Percentiles rank a stretch among this genome's conserved stretches.
phyloP scores from a whole-genome alignment of 2,329 filamentous ascomycete genomes.

The Alternaria brassicae region DNA sequence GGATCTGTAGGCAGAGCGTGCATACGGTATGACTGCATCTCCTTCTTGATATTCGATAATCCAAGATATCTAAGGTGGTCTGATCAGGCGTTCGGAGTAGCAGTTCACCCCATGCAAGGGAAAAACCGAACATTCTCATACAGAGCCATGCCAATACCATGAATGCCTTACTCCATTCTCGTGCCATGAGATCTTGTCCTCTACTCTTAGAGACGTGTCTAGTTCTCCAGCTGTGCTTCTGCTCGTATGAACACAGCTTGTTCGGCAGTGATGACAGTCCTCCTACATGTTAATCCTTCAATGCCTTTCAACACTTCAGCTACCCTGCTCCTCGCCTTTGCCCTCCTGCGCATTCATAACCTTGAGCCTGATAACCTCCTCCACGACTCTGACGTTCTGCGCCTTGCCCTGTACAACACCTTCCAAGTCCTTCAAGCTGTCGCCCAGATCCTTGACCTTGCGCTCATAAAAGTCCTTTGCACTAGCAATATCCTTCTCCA shows the following conservation, averaged over 20 bases:
- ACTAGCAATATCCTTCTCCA: conserved; percentile 78
- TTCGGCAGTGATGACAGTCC: background rate
- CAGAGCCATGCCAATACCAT: background rate
- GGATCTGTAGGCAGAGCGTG: background rate
- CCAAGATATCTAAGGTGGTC: background rate
- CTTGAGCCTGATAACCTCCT: conserved; percentile 68
- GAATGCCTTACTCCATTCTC: background rate
- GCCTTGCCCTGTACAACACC: conserved; percentile 77
- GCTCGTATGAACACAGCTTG: background rate
- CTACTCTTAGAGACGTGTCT: background rate
- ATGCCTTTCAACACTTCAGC: conserved; percentile 12
- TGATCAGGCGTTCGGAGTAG: background rate
- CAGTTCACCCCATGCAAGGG: background rate
- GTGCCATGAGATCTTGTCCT: background rate
- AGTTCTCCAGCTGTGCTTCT: background rate
- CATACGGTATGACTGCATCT: background rate
- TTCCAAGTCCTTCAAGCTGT: conserved; percentile 72
- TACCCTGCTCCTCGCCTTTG: conserved; percentile 34
- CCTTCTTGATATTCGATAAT: background rate
- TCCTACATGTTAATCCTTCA: background rate
- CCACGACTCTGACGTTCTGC: conserved; percentile 81
- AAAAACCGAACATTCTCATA: background rate
- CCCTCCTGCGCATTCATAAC: conserved; percentile 45
- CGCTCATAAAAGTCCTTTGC: conserved; percentile 71
- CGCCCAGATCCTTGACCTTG: conserved; percentile 71